Conservation (phyloP, 257 asterid genomes). For the Lavandula angustifolia region DNA sequence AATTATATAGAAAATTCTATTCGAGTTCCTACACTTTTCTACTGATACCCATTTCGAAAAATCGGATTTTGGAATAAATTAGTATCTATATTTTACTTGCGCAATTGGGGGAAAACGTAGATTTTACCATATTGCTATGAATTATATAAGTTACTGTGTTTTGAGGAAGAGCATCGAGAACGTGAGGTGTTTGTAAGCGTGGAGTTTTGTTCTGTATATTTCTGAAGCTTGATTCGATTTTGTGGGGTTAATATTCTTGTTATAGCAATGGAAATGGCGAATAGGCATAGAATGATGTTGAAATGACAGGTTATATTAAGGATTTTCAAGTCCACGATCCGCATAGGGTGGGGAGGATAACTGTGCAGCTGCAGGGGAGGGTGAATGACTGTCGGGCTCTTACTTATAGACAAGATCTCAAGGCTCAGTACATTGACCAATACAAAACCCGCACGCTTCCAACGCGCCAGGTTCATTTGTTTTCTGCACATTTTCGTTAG, state of each 20-base stretch:
- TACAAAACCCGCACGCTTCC: constrained; percentile 77
- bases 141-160: constrained; percentile 1
- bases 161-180: not conserved
- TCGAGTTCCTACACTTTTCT: constrained; percentile 4
- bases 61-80: constrained; percentile 8
- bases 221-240: constrained; percentile 7
- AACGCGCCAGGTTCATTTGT: constrained; percentile 77
- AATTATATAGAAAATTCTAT: not conserved
- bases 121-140: not conserved
- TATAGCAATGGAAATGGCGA: constrained; percentile 25
- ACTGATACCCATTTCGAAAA: constrained; percentile 15
- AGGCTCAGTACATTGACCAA: constrained; percentile 53
- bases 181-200: constrained; percentile 4
- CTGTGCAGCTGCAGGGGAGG: constrained; percentile 88
- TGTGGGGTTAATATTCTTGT: not conserved
- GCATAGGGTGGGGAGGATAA: constrained; percentile 78
- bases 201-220: constrained; percentile 16
- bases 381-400: constrained; percentile 84
- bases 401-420: constrained; percentile 80
- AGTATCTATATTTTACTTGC: not conserved
- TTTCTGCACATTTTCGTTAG: not conserved
- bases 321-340: constrained; percentile 78
- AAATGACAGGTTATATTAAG: constrained; percentile 75
- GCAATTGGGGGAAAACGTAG: not conserved
- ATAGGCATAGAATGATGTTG: constrained; percentile 27